phyloP scores from a whole-genome alignment of 2,329 filamentous ascomycete species.

The Aspergillus sp. region DNA sequence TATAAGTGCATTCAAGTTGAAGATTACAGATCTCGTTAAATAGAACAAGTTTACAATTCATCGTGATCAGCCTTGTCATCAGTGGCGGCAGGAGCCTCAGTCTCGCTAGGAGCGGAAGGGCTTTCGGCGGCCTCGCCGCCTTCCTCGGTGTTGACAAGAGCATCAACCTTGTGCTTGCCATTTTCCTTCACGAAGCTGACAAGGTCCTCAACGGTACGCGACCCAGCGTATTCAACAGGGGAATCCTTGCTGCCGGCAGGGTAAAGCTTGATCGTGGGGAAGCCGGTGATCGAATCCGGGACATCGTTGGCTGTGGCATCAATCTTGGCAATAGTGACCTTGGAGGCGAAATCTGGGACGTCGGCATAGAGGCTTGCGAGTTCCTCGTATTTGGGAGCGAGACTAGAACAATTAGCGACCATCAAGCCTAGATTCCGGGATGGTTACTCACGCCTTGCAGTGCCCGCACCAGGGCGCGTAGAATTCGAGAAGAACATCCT shows the following conservation, averaged over 20 bases:
- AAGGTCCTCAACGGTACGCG: constrained; percentile 87
- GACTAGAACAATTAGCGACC: constrained; percentile 31
- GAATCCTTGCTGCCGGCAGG: constrained; percentile 82
- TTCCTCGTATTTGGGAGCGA: constrained; percentile 68
- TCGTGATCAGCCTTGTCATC: constrained; percentile 37
- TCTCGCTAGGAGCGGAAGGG: constrained; percentile 17
- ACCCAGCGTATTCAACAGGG: constrained; percentile 82
- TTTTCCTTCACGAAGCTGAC: constrained; percentile 92
- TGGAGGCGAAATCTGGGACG: constrained; percentile 50
- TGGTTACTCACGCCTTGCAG: constrained; percentile 59
- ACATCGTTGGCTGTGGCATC: constrained; percentile 96
- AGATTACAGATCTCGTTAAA: constrained; percentile 9
- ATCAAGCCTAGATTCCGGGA: background rate
- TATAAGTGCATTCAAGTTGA: background rate
- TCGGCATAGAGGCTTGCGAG: constrained; percentile 58
- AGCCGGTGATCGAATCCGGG: constrained; percentile 92
- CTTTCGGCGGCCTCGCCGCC: constrained; percentile 31
- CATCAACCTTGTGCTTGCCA: constrained; percentile 81
- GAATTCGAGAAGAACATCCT: constrained; percentile 97
- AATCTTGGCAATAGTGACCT: constrained; percentile 79
- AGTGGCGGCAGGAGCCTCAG: constrained; percentile 21
- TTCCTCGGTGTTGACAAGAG: constrained; percentile 57
- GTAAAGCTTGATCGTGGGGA: constrained; percentile 99
- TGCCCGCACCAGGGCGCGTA: constrained; percentile 85
- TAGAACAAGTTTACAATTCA: constrained; percentile 34